Base-by-base conservation (phyloP, 2,329 filamentous ascomycete species). In the Rachicladosporium sp. region DNA sequence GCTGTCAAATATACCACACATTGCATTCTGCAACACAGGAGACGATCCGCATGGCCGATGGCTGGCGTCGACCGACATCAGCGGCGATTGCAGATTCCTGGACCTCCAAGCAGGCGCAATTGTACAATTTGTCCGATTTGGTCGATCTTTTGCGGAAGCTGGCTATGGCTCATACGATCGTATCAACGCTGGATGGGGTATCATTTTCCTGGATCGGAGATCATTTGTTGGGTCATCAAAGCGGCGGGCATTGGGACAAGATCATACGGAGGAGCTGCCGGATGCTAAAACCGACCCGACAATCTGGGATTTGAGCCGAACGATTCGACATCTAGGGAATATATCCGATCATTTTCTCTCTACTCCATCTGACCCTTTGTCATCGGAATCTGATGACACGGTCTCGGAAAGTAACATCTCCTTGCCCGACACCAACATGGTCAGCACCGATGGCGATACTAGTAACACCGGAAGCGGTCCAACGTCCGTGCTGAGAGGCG, bases 11-110 rank as follows among this genome's bases (percentile, higher is more conserved):
- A 73, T 79, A 11, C 76, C 76, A 2, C 64, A 63, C 34, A 63
- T 80, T 12, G 63, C 66, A 0, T 79, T 80, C 51, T 66, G 74
- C 43, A 78, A 78, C 45, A 74, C 64, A 30, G 67, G 68, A 10
- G 59, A 71, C 31, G 74, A 78, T 47, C 63, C 66, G 0, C 59
- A 66, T 19, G 74, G 71, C 4, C 60, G 62, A 38, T 78, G 71
- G 69, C 65, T 80, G 38, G 53, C 74, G 21, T 74, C 71, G 39
- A 72, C 69, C 8, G 71, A 74, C 45, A 76, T 80, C 29, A 50
- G 46, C 19, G 55, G 55, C 31, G 48, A 48, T 29, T 57, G 50
- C 37, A 47, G 54, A 12, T 44, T 50, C 4, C 52, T 58, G 30
- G 53, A 57, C 38, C 40, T 58, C 31, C 46, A 51, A 35, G 27